These are phyloP conservation scores for Xylaria sp. DNA, from an alignment of 2,329 filamentous ascomycete genomes.

Conservation along the genomic window DNA sequence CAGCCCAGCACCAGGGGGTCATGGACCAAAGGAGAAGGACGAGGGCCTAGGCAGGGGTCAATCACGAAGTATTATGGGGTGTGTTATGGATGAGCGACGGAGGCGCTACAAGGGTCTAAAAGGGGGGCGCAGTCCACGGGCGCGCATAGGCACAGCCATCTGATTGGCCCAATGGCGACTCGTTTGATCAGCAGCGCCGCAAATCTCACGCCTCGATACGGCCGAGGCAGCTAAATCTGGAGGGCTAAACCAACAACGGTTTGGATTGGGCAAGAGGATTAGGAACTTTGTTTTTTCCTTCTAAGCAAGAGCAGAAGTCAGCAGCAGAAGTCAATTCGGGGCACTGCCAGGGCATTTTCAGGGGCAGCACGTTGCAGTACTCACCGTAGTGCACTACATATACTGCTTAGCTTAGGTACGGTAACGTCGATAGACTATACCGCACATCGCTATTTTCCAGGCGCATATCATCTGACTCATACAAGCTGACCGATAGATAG, in stretches of 20 bases:
- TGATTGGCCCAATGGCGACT: constrained; percentile 25
- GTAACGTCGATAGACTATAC: not conserved
- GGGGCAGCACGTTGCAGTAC: no score
- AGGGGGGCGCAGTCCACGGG: constrained; percentile 25
- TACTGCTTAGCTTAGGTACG: not conserved
- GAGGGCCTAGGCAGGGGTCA: constrained; percentile 30
- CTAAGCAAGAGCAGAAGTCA: not conserved
- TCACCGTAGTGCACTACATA: no score
- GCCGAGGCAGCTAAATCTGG: constrained; percentile 25
- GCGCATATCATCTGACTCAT: constrained; percentile 4
- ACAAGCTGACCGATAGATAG: not conserved
- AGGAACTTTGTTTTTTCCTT: constrained; percentile 4
- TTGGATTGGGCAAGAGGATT: constrained; percentile 1
- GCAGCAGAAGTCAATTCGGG: no score
- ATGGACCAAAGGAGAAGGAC: constrained; percentile 23
- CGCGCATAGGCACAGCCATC: constrained; percentile 7
- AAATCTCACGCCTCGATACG: constrained; percentile 30
- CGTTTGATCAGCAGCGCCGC: constrained; percentile 37
- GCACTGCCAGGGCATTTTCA: no score
- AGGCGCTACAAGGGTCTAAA: constrained; percentile 4
- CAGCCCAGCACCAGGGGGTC: not conserved
- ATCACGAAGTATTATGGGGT: constrained; percentile 33
- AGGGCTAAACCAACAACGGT: constrained; percentile 25
- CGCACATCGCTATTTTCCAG: not conserved
- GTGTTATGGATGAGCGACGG: not conserved